Conservation (phyloP, 1,284 basidiomycete species). For the Athelia psychrophila region DNA sequence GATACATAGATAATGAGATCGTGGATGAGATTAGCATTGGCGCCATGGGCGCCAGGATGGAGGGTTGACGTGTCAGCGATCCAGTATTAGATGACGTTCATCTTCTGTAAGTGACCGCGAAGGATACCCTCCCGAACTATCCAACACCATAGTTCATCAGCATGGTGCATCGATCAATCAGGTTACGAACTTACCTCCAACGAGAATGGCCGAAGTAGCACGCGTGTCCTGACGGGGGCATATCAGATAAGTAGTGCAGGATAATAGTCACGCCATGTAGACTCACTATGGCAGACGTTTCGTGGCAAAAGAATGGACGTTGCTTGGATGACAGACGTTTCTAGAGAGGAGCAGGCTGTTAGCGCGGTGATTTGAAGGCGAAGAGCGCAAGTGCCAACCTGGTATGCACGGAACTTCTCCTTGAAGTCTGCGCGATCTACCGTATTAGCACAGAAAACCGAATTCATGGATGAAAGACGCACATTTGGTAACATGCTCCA, state of each 20-base stretch:
- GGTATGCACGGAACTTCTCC: conserved; percentile 46
- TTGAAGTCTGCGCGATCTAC: conserved; percentile 40
- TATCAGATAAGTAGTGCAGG: background rate
- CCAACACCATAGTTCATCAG: background rate
- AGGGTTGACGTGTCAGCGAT: background rate
- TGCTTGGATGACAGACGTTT: conserved; percentile 42
- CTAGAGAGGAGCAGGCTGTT: conserved; percentile 20
- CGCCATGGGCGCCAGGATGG: too few species aligned
- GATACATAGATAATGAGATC: too few species aligned
- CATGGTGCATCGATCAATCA: background rate
- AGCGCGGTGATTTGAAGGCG: conserved; percentile 5
- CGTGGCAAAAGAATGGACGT: conserved; percentile 47
- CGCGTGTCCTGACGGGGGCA: conserved; percentile 39
- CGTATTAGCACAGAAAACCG: conserved; percentile 1
- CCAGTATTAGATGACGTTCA: conserved; percentile 27
- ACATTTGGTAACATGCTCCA: conserved; percentile 48
- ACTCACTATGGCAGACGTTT: conserved; percentile 44
- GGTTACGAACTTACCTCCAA: conserved; percentile 28
- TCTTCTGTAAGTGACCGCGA: conserved; percentile 21
- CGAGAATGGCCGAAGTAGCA: conserved; percentile 43
- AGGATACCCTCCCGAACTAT: conserved; percentile 26
- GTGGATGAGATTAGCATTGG: too few species aligned
- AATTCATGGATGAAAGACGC: conserved; percentile 13
- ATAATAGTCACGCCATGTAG: background rate
- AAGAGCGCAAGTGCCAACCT: conserved; percentile 33